Base-by-base conservation (phyloP, 306 rosid genomes). In the Acacia confusa region DNA sequence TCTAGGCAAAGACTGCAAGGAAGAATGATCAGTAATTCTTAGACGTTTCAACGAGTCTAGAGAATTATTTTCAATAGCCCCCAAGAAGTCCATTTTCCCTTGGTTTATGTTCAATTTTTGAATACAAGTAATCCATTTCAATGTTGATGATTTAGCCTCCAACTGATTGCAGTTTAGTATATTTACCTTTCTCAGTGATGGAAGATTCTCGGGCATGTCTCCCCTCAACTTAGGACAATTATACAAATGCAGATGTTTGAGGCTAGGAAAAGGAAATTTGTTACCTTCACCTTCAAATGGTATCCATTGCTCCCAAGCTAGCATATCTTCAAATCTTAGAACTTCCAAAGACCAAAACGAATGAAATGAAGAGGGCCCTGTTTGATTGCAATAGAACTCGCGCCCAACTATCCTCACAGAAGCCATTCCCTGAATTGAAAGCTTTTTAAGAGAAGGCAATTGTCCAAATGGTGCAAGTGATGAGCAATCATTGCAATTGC, bases 391-490 rank as follows among this genome's bases (percentile, higher is more conserved):
- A 12, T 61, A 80, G 43, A 81, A 75, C 11, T 77, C 72, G 7
- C 16, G 27, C 17, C 82, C 72, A 79, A 79, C 15, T 16, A 7
- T n/a, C 0, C 19, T 11, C 3, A 78, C 9, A 1, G 32, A 71
- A 44, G 45, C 11, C 43, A 36, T 20, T 20, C 64, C 14, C 1
- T 8, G 10, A 71, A 78, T 45, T 0, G 0, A 11, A 1, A 82
- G 82, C 12, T 71, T 28, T 65, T 64, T 72, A 9, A 78, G 72
- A 58, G 50, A 14, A 40, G 76, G 83, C 50, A 80, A 30, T 72
- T 48, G 43, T 3, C 83, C 83, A 15, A 63, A 36, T 36, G 74
- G 79, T 47, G 83, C 79, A 20, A 80, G 63, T 22, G 68, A 61
- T 24, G 17, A 40, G 70, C 79, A 73, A 48, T 80, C 40, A 36